These are phyloP conservation scores for Podila minutissima DNA, from an alignment of 192 early-diverging fungal genomes.

Conservation along the genomic window DNA sequence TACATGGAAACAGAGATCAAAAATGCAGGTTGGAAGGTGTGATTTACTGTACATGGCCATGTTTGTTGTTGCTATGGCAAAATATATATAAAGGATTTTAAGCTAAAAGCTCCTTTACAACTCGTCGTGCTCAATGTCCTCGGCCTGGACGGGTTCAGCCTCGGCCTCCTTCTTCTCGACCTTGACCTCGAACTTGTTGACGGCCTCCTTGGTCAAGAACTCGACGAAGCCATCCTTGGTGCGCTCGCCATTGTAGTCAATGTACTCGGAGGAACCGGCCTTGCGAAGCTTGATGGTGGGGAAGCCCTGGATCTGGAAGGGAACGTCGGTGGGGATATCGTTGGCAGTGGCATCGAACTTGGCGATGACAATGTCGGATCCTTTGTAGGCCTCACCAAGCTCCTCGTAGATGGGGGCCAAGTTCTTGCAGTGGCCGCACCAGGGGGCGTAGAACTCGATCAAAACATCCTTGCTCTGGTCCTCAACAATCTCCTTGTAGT, in stretches of 20 bases:
- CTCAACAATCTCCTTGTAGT: constrained; percentile 86
- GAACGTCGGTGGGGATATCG: constrained; percentile 79
- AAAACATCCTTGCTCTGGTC: constrained; percentile 88
- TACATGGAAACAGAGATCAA: too few relatives aligned
- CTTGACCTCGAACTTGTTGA: constrained; percentile 58
- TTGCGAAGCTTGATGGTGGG: constrained; percentile 95
- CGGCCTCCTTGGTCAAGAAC: constrained; percentile 82
- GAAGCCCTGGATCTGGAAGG: constrained; percentile 88
- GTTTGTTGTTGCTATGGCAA: constrained; percentile 1
- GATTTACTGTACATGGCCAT: neutral
- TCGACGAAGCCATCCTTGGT: constrained; percentile 77
- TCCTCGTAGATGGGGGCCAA: constrained; percentile 83
- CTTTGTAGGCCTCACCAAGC: constrained; percentile 68
- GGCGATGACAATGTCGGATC: constrained; percentile 67
- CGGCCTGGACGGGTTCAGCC: constrained; percentile 25
- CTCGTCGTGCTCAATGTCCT: constrained; percentile 54
- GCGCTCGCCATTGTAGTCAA: constrained; percentile 89
- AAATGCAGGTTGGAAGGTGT: too few relatives aligned
- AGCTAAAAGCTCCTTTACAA: constrained; percentile 27
- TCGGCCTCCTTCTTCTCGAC: constrained; percentile 5
- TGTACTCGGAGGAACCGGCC: constrained; percentile 70
- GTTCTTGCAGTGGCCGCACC: constrained; percentile 88
- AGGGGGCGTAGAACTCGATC: constrained; percentile 93
- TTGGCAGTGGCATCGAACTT: constrained; percentile 98
- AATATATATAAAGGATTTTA: neutral